These are phyloP conservation scores for Pythium brachiatum DNA, from an alignment of 352 stramenopile species.

Conservation along the genomic window DNA sequence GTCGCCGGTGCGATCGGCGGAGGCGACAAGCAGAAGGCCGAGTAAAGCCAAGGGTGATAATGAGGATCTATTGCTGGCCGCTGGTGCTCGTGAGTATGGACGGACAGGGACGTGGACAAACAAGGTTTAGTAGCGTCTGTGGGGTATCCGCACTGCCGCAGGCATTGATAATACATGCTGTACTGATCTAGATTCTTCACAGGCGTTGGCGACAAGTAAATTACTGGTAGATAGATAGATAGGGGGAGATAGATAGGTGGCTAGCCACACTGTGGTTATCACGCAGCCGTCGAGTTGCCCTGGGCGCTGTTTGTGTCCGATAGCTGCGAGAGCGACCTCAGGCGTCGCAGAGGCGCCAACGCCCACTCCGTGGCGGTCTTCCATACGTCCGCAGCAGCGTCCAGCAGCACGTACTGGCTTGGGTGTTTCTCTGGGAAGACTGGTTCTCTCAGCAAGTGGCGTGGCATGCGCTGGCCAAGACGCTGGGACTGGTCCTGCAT, in stretches of 20 bases:
- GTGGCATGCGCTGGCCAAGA: conserved; percentile 53
- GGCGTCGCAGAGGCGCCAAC: conserved; percentile 23
- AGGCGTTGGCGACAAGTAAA: background rate
- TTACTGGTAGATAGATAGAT: background rate
- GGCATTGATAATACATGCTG: conserved; percentile 1
- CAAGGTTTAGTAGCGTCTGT: conserved; percentile 1
- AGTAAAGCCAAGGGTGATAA: no score
- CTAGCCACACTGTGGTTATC: background rate
- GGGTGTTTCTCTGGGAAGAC: conserved; percentile 23
- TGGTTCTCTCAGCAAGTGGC: conserved; percentile 48
- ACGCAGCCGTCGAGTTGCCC: conserved; percentile 18
- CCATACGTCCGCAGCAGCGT: conserved; percentile 54
- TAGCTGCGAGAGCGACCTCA: conserved; percentile 21
- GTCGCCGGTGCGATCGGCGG: conserved; percentile 48
- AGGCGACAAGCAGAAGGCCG: conserved; percentile 55
- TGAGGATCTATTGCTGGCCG: no score
- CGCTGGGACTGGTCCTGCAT: conserved; percentile 78
- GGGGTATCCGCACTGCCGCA: background rate
- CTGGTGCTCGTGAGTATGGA: no score
- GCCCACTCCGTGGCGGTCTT: conserved; percentile 30
- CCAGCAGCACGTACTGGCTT: conserved; percentile 39
- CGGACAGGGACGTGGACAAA: background rate
- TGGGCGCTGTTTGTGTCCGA: conserved; percentile 20
- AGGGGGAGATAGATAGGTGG: conserved; percentile 1
- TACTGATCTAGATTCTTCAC: background rate